A percentile compares a stretch with the other conserved stretches of the same genome.
phyloP scores from a whole-genome alignment of 2,329 filamentous ascomycete genomes.

The Hirsutella minnesotensis region DNA sequence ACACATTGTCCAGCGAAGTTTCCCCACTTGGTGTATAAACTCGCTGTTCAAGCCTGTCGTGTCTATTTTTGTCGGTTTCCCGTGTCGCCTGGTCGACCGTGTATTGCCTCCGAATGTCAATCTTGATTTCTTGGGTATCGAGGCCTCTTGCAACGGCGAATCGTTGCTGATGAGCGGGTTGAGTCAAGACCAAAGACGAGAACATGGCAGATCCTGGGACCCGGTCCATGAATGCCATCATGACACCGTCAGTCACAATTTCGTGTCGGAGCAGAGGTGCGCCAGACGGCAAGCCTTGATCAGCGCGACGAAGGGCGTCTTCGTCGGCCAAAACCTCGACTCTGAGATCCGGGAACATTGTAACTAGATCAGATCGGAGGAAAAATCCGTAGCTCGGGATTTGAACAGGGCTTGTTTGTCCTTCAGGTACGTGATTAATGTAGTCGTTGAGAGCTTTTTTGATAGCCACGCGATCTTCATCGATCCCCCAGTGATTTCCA shows the following conservation, averaged over 20 bases:
- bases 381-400: constrained; percentile 26
- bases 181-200: constrained; percentile 15
- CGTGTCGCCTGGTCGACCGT: constrained; percentile 6
- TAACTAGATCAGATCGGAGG: constrained; percentile 23
- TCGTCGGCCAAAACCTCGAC: constrained; percentile 8
- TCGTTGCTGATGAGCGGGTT: constrained; percentile 26
- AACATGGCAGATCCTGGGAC: constrained; percentile 13
- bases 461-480: constrained; percentile 15
- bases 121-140: constrained; percentile 1
- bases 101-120: constrained; percentile 13
- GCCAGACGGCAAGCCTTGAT: not conserved
- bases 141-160: constrained; percentile 15
- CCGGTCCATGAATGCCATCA: constrained; percentile 21
- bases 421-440: constrained; percentile 8
- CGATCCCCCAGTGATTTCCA: constrained; percentile 22
- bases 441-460: constrained; percentile 20
- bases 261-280: constrained; percentile 18
- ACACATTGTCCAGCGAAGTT: not conserved
- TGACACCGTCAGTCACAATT: constrained; percentile 17
- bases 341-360: constrained; percentile 24
- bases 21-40: not conserved
- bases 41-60: not conserved
- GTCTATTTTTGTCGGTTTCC: not conserved
- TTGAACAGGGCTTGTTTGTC: constrained; percentile 12
- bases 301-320: not conserved